phyloP scores from a whole-genome alignment of 2,329 filamentous ascomycete species.

The Nemania bipapillata region DNA sequence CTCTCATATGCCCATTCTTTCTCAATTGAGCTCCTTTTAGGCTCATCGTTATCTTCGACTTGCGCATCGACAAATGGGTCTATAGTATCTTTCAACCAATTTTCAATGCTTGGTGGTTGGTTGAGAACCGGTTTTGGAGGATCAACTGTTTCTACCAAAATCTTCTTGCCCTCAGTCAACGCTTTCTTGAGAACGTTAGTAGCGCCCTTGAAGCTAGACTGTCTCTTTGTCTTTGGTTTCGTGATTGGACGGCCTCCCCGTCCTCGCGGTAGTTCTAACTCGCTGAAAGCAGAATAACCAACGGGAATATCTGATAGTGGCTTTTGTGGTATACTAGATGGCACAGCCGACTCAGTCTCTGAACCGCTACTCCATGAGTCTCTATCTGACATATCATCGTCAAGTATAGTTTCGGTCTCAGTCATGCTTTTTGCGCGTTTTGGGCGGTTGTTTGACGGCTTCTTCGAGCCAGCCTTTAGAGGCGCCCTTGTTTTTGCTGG shows the following conservation, averaged over 20 bases:
- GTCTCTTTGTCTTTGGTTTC: conserved; percentile 63
- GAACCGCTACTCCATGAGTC: conserved; percentile 52
- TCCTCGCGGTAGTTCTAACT: conserved; percentile 66
- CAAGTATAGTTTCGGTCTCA: conserved; percentile 47
- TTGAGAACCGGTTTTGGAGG: conserved; percentile 63
- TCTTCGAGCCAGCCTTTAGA: conserved; percentile 45
- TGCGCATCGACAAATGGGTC: conserved; percentile 68
- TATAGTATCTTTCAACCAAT: conserved; percentile 71
- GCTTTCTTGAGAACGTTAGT: conserved; percentile 74
- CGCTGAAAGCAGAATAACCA: conserved; percentile 74
- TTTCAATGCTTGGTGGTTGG: conserved; percentile 72
- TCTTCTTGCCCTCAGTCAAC: conserved; percentile 71
- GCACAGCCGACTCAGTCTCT: conserved; percentile 50
- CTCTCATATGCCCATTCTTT: conserved; percentile 52
- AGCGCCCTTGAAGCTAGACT: conserved; percentile 68
- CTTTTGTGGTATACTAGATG: conserved; percentile 60
- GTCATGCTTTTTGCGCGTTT: conserved; percentile 41
- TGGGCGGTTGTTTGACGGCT: conserved; percentile 41
- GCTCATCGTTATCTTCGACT: conserved; percentile 37
- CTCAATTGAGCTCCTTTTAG: conserved; percentile 52
- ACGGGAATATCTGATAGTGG: conserved; percentile 71
- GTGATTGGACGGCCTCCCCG: conserved; percentile 58
- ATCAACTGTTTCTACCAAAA: conserved; percentile 70
- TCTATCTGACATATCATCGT: conserved; percentile 51
- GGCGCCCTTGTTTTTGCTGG: conserved; percentile 53